Evolutionary conservation across 305 asterid species (phyloP).

Genomic region (Fraxinus velutina): DNA sequence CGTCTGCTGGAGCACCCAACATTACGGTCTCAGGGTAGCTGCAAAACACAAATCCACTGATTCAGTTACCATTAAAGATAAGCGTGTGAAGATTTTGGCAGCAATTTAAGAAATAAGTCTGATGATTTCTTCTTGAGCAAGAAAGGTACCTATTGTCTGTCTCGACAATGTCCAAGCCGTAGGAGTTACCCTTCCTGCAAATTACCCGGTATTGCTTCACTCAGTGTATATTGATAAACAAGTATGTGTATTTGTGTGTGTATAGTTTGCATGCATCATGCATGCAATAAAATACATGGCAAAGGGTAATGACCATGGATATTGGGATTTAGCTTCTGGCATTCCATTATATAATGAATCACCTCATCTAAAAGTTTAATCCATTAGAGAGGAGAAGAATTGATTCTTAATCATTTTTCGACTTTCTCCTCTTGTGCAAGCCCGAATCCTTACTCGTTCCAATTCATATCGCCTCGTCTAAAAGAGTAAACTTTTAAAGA

Average conservation of each 20-base stretch:
- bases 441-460: neutral
- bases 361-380: slow-evolving; percentile 8
- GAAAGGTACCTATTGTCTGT: slow-evolving; percentile 45
- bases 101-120: neutral
- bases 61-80: neutral
- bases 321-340: neutral
- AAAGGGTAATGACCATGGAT: neutral
- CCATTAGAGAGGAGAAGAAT: neutral
- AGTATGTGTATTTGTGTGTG: neutral
- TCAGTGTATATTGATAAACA: neutral
- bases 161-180: slow-evolving; percentile 42
- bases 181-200: slow-evolving; percentile 58
- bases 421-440: neutral
- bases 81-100: neutral
- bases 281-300: neutral
- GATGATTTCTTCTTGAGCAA: neutral
- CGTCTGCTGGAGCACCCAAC: slow-evolving; percentile 41
- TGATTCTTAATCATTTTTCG: neutral
- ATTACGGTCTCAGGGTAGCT: slow-evolving; percentile 41
- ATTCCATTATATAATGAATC: neutral
- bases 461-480: neutral
- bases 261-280: neutral
- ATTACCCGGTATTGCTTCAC: neutral
- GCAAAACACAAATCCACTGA: slow-evolving; percentile 18
- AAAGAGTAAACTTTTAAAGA: slow-evolving; percentile 1